A percentile compares a stretch with the other conserved stretches of the same genome.
Conservation (phyloP, 2,329 filamentous ascomycete genomes). For the Ceratocystis destructans region DNA sequence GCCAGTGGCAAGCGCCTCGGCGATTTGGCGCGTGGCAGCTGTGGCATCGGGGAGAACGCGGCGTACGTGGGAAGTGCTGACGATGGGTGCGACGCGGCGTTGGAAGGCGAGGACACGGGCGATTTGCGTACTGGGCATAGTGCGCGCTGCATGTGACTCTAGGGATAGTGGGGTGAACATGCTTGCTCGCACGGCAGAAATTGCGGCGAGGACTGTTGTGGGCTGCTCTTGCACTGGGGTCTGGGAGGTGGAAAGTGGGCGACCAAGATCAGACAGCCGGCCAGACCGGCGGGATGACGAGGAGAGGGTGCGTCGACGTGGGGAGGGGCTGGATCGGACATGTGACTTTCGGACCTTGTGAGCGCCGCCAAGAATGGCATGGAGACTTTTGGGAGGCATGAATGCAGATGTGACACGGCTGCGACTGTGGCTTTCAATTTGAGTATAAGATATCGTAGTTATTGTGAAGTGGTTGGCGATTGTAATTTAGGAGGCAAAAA, state of each 20-base stretch:
- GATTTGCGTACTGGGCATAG: conserved; percentile 50
- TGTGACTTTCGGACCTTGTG: conserved; percentile 4
- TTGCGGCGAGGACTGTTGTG: conserved; percentile 37
- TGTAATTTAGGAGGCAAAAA: background rate
- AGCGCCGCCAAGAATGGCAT: conserved; percentile 28
- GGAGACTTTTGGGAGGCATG: conserved; percentile 27
- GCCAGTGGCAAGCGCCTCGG: conserved; percentile 43
- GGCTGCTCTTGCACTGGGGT: background rate
- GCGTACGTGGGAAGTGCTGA: conserved; percentile 52
- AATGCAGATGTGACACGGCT: background rate
- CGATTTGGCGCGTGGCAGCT: conserved; percentile 52
- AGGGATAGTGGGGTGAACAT: conserved; percentile 44
- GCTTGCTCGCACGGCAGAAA: conserved; percentile 43
- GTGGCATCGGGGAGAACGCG: conserved; percentile 50
- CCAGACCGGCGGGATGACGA: background rate
- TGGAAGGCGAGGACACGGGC: conserved; percentile 51
- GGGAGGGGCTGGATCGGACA: conserved; percentile 12
- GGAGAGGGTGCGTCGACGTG: background rate
- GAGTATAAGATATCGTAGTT: no score
- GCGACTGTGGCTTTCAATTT: no score
- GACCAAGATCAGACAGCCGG: conserved; percentile 1
- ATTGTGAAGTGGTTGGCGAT: no score
- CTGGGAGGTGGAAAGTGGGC: background rate
- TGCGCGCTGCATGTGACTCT: conserved; percentile 41
- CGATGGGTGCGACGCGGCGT: conserved; percentile 45